Evolutionary conservation across 257 asterid genomes (phyloP), one percentile per base, ranked within the genome.

Genomic region (Solanum acaule): DNA sequence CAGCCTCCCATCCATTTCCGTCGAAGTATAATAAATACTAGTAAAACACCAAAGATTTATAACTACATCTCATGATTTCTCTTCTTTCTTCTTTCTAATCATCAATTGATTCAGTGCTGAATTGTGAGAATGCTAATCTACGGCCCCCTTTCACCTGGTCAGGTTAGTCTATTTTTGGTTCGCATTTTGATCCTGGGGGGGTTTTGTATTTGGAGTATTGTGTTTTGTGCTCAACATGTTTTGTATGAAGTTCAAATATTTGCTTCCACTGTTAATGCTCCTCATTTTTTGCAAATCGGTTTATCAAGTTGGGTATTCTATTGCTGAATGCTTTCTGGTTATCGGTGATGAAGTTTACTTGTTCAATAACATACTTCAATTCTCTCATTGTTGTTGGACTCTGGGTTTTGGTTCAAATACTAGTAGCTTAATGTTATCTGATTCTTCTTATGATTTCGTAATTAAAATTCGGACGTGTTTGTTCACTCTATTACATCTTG

Each of bases 131-230:
- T 96, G 98, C 90, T 96, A 94, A 92, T 96, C 87, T 96, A 93
- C 38, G 98, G 97, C 88, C 98, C 98, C 35, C 73, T 95, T 88
- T 89, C 96, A 88, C 96, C 98, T 87, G 98, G 95, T 46, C 98
- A 96, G 98, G 98, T 95, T 38, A 35, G 92, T 89, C 16, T 86
- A 42, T 49, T 6, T 63, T 90, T 38, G n/a, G 9, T 56, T 20
- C 83, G 29, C 56, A 75, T 75, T 10, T 76, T 76, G 56, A 76
- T 76, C 56, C 33, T 44, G 3, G 33, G 33, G 33, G 33, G 33
- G 3, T 31, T 31, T 31, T 31, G 33, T 31, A 31, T 31, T 31
- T 31, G 33, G 33, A 31, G 33, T 31, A 31, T 3, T 31, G 33
- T 31, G 33, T 31, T 31, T 31, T 31, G 33, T 31, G 33, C 33